These are phyloP conservation scores for Neofusicoccum parvum DNA, from an alignment of 2,329 filamentous ascomycete genomes.

Conservation along the genomic window DNA sequence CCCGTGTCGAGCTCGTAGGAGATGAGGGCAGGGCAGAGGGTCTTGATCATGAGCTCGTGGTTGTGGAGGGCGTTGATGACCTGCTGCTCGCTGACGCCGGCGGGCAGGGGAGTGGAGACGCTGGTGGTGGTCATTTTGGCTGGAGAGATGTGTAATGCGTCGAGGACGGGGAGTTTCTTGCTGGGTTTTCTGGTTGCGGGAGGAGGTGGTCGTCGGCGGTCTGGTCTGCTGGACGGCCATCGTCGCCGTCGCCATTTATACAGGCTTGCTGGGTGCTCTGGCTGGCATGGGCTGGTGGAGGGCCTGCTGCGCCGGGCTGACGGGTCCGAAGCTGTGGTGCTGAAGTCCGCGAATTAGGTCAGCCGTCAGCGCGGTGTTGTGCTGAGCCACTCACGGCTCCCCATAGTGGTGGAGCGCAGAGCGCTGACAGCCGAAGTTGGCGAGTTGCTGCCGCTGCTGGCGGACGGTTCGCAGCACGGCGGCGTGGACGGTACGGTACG, in stretches of 20 bases:
- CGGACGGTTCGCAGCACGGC: not conserved
- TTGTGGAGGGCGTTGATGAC: conserved; percentile 42
- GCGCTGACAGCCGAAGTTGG: conserved; percentile 6
- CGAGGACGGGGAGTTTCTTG: not conserved
- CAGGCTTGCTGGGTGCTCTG: not conserved
- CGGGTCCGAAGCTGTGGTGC: not conserved
- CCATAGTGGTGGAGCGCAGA: not conserved
- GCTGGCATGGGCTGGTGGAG: not conserved
- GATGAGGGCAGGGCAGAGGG: conserved; percentile 38
- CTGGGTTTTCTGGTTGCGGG: not conserved
- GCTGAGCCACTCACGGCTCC: conserved; percentile 21
- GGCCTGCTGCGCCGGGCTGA: not conserved
- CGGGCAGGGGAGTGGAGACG: conserved; percentile 38
- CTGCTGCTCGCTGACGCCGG: conserved; percentile 28
- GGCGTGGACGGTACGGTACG: not conserved
- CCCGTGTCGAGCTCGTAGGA: conserved; percentile 38
- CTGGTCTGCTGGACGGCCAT: not conserved
- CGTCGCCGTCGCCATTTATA: conserved; percentile 8
- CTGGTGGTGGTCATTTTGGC: conserved; percentile 40
- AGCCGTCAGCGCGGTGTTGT: not conserved
- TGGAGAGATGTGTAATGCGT: not conserved
- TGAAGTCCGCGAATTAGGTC: conserved; percentile 10
- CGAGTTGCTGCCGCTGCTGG: not conserved
- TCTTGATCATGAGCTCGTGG: conserved; percentile 44
- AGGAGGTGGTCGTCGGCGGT: not conserved